Percentiles rank a stretch among this genome's conserved stretches.
phyloP scores from a whole-genome alignment of 2,329 filamentous ascomycete genomes.

The Aspergillus floridensis region DNA sequence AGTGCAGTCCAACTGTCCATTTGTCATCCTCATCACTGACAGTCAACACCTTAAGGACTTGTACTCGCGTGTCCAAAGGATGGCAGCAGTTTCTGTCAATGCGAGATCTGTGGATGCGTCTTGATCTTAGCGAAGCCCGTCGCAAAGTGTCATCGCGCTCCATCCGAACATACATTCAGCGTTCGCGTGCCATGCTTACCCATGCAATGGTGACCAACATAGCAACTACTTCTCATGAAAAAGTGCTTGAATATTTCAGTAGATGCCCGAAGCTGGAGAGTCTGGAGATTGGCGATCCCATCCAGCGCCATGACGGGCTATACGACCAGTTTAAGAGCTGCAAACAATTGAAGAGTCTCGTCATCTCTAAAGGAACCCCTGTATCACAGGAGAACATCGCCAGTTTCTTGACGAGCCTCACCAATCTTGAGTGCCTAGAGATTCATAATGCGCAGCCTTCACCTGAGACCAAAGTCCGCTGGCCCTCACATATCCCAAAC shows the following conservation, averaged over 20 bases:
- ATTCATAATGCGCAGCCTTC: slow-evolving; percentile 23
- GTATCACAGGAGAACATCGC: slow-evolving; percentile 26
- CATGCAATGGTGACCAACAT: slow-evolving; percentile 32
- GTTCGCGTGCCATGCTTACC: slow-evolving; percentile 34
- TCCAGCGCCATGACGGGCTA: slow-evolving; percentile 19
- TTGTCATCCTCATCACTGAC: not conserved
- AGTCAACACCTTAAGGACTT: slow-evolving; percentile 32
- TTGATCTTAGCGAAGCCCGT: slow-evolving; percentile 52
- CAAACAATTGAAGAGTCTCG: slow-evolving; percentile 26
- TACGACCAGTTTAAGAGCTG: slow-evolving; percentile 27
- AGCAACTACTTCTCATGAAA: slow-evolving; percentile 23
- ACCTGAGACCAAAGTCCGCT: slow-evolving; percentile 9
- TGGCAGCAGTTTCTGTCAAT: slow-evolving; percentile 55
- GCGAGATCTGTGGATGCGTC: slow-evolving; percentile 50
- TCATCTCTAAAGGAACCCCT: slow-evolving; percentile 24
- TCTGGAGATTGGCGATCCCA: slow-evolving; percentile 27
- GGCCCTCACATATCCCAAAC: slow-evolving; percentile 31
- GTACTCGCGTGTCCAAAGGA: slow-evolving; percentile 54
- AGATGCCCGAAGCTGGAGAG: slow-evolving; percentile 35
- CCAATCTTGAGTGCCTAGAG: slow-evolving; percentile 29
- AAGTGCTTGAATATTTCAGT: slow-evolving; percentile 31
- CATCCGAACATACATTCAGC: slow-evolving; percentile 36
- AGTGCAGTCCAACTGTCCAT: slow-evolving; percentile 14
- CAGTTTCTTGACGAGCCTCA: slow-evolving; percentile 25
- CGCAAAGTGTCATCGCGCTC: slow-evolving; percentile 41